Base-by-base conservation (phyloP, 1,139 yeast species). In the Pichia terricola region DNA sequence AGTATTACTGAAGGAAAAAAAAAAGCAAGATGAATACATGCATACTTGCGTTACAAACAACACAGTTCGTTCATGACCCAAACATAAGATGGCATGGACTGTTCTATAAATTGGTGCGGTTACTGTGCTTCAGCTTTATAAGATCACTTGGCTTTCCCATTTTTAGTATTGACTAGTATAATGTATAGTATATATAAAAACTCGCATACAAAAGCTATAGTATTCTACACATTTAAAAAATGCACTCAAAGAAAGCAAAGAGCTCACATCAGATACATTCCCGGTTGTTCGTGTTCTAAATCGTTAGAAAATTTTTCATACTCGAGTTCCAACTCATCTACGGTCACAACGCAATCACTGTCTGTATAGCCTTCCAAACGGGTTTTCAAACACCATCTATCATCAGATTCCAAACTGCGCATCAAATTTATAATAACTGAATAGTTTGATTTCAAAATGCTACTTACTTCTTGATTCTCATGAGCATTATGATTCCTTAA, bases 351-450 rank as follows among this genome's bases (percentile, higher is more conserved):
- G 22, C 38, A 37, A 37, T 53, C 50, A 8, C 47, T 38, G 4
- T 38, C 46, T n/a, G 38, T 41, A 26, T 7, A 30, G 10, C 32
- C 32, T 30, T 37, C 38, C n/a, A 40, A 34, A 16, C 42, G 30
- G 30, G 48, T 40, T 16, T 47, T 45, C 28, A 58, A 51, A 6
- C 59, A 27, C 63, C 63, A 59, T 27, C 50, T 44, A 28, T 75
- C 77, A 11, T 63, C 68, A 28, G 65, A 60, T 3, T 61, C 58
- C 46, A 70, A 70, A 36, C 72, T 70, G 46, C 66, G 70, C 59
- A 73, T 65, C 40, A 71, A 64, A 58, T 73, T 76, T 54, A 73
- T 58, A 38, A 75, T 75, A 4, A 74, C 66, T 53, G 73, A 59
- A 53, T 75, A 59, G 34, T 60, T 56, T 34, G 58, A 59, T 34